Evolutionary conservation across 768 basidiomycete species (phyloP).

Genomic region (Naganishia vishniacii): DNA sequence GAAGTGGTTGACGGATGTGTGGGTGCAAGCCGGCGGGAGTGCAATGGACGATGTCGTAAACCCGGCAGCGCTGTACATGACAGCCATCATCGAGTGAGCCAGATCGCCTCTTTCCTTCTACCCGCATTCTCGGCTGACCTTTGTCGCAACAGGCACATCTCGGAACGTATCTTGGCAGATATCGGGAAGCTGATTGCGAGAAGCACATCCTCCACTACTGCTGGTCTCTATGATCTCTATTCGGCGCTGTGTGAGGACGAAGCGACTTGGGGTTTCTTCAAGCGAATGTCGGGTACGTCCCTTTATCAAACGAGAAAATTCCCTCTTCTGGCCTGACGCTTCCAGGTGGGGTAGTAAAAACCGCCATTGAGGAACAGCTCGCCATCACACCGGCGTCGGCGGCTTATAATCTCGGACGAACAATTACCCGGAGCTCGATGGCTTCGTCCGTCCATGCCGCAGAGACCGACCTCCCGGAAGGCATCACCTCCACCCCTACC

Average conservation of each 20-base stretch:
- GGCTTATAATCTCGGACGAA: slow-evolving; percentile 4
- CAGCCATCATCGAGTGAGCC: slow-evolving; percentile 73
- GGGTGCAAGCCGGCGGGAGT: slow-evolving; percentile 60
- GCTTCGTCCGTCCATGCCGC: neutral
- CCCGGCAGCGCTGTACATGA: slow-evolving; percentile 81
- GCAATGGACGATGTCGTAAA: slow-evolving; percentile 59
- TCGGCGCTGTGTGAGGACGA: slow-evolving; percentile 86
- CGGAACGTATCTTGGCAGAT: slow-evolving; percentile 75
- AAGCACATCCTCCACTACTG: slow-evolving; percentile 71
- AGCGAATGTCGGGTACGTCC: slow-evolving; percentile 60
- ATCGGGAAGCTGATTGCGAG: slow-evolving; percentile 77
- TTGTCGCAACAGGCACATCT: slow-evolving; percentile 36
- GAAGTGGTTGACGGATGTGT: slow-evolving; percentile 61
- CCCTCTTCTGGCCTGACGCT: neutral
- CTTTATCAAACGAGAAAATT: neutral
- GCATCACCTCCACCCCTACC: neutral
- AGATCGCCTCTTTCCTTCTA: neutral
- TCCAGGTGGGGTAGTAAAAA: slow-evolving; percentile 34
- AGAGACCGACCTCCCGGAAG: neutral
- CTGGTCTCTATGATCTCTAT: slow-evolving; percentile 75
- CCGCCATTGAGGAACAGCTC: slow-evolving; percentile 32
- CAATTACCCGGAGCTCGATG: neutral
- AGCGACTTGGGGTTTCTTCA: slow-evolving; percentile 75
- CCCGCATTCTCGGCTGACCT: neutral
- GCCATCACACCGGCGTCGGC: slow-evolving; percentile 1